phyloP scores from a whole-genome alignment of 1,284 basidiomycete genomes.

The Naganishia cerealis region DNA sequence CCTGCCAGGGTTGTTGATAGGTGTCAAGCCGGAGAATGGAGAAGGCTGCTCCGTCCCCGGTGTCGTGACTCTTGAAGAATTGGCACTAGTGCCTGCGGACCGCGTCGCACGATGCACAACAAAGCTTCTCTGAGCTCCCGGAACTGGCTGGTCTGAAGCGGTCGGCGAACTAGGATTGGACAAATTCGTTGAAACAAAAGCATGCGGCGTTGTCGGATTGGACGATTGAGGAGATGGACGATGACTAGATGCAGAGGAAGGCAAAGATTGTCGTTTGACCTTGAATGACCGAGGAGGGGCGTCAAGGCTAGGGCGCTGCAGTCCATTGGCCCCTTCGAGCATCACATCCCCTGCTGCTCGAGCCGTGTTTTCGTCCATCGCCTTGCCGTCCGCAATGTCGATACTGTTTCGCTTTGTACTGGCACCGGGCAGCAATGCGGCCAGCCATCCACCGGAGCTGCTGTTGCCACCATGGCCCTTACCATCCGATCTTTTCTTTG shows the following conservation, averaged over 20 bases:
- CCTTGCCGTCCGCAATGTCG: conserved; percentile 16
- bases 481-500: conserved; percentile 7
- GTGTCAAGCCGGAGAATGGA: conserved; percentile 4
- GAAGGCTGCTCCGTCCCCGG: conserved; percentile 11
- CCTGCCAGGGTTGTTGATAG: neutral
- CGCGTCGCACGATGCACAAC: conserved; percentile 30
- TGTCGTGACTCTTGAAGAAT: conserved; percentile 18
- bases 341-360: conserved; percentile 15
- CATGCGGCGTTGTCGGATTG: conserved; percentile 19
- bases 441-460: conserved; percentile 27
- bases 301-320: neutral
- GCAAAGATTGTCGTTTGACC: conserved; percentile 25
- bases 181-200: neutral
- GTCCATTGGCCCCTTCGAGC: conserved; percentile 9
- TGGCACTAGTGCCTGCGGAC: conserved; percentile 18
- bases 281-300: conserved; percentile 30
- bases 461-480: conserved; percentile 16
- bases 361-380: conserved; percentile 17
- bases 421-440: conserved; percentile 13
- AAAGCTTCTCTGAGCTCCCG: conserved; percentile 28
- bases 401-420: conserved; percentile 9
- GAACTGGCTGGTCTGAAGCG: neutral
- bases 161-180: conserved; percentile 9
- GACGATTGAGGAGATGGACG: conserved; percentile 17
- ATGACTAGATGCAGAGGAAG: conserved; percentile 17